Base-by-base conservation (phyloP, 1,139 yeast genomes). In the Zygosaccharomyces sapae region DNA sequence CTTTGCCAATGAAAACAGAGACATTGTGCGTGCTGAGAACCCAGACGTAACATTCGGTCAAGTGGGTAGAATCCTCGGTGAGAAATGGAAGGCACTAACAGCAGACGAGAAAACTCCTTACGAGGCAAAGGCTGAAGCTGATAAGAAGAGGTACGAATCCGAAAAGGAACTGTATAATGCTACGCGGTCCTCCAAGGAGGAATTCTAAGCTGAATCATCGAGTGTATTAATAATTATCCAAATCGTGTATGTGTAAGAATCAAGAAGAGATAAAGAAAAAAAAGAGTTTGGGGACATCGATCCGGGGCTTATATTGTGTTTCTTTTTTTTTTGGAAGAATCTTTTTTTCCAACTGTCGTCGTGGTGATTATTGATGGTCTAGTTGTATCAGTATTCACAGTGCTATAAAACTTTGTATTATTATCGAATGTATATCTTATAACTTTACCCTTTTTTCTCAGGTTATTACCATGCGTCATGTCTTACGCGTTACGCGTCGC, bases 1-100 rank as follows among this genome's bases (percentile, higher is more conserved):
- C 80, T 92, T 90, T 67, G 97, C 98, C 63, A 89, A 88, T 68
- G 97, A 89, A 66, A 86, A 86, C 80, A 89, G 97, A 77, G 97
- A 90, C 71, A 80, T 81, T 58, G 96, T 92, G 61, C 80, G 95
- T 71, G 82, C 92, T 55, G 96, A 89, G 70, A 86, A 90, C 79
- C 96, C 96, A 59, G 95, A 95, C 69, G 86, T 87, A 62, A 72
- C 90, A 45, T 89, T 90, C 66, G 96, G 96, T 61, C 90, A 86
- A 73, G 89, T 88, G 57, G 96, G 96, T 68, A 86, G 83, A 71
- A 71, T 86, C 54, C 81, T 92, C 64, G 98, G 98, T 70, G 96
- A 88, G 70, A 86, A 80, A 73, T 92, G 98, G 98, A 89, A 89
- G 82, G 86, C 90, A 53, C 76, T 90, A 63, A 73, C 76, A 55